A percentile compares a stretch with the other conserved stretches of the same genome.
phyloP scores from a whole-genome alignment of 805 yeast genomes.

The Komagataella pseudopastoris region DNA sequence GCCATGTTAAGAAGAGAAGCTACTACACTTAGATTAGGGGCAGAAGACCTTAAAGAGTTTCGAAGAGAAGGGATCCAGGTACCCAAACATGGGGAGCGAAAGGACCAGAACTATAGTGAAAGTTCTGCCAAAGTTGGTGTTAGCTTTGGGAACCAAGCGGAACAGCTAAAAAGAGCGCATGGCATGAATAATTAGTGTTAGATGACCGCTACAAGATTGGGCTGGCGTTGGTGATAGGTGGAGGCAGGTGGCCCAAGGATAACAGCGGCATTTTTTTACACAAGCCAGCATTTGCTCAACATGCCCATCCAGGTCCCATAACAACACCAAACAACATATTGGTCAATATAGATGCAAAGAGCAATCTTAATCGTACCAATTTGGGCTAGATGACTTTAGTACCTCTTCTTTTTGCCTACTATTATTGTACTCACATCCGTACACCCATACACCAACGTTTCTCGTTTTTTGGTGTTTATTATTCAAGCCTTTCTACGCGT shows the following conservation, averaged over 20 bases:
- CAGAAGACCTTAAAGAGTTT: conserved; percentile 44
- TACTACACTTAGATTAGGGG: conserved; percentile 49
- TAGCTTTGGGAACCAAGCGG: neutral
- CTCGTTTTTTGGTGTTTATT: neutral
- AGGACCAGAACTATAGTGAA: neutral
- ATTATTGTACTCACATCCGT: neutral
- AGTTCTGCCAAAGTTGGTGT: neutral
- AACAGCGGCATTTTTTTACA: neutral
- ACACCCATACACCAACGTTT: neutral
- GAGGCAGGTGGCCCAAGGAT: neutral
- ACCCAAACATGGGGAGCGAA: neutral
- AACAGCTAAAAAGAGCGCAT: neutral
- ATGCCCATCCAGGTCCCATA: too few relatives aligned
- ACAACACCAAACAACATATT: too few relatives aligned
- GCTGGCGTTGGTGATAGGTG: neutral
- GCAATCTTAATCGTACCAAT: too few relatives aligned
- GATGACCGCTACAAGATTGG: neutral
- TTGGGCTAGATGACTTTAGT: too few relatives aligned
- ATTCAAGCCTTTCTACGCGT: neutral
- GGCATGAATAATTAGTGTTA: neutral
- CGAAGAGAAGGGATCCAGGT: conserved; percentile 12
- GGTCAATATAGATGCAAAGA: too few relatives aligned
- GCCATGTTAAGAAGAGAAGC: conserved; percentile 61
- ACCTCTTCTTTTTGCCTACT: too few relatives aligned
- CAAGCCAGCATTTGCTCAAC: neutral